Evolutionary conservation across 1,139 yeast species (phyloP), one percentile per base, ranked within the genome.

Genomic region (Debaryomyces subglobosus): DNA sequence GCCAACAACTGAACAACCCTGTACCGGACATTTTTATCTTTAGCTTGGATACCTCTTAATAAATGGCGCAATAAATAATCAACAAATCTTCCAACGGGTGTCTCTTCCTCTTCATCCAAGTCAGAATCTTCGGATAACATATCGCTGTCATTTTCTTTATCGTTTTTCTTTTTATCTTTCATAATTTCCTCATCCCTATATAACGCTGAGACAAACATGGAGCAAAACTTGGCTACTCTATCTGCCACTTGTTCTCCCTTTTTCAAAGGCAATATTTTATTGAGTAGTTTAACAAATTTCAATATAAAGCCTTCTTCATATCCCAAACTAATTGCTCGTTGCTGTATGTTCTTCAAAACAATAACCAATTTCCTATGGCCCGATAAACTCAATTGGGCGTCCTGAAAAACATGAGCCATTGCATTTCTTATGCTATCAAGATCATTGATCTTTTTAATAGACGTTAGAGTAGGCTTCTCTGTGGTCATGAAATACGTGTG

Each of bases 1-100:
- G 95, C 91, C 45, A 94, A 69, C 29, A 92, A 67, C 62, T 91
- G 97, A 34, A 89, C 85, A 6, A 86, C 86, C 48, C 98, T 75
- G 61, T 81, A 91, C 43, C 99, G 74, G 1, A 94, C 97, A 52
- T 79, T 81, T 60, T 79, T 84, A 61, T 88, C 89, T 56, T 81
- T 83, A 9, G 96, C 86, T 50, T 85, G 91, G 1, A 87, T 75
- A 1, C 97, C 98, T 50, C 85, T 76, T 23, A 88, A 66, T 37
- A 90, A 69, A 64, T 87, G 92, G 38, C 81, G 77, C 4, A 90
- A 77, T 36, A 90, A 66, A 53, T 74, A 74, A 49, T 85, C 84
- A 13, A 86, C 77, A 59, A 91, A 87, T 21, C 70, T 63, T 3
- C 78, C 64, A 29, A 74, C 76, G 12, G 74, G 67, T 2, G 68